These are phyloP conservation scores for Solanum chacoense DNA, from an alignment of 305 asterid species.

Conservation along the genomic window DNA sequence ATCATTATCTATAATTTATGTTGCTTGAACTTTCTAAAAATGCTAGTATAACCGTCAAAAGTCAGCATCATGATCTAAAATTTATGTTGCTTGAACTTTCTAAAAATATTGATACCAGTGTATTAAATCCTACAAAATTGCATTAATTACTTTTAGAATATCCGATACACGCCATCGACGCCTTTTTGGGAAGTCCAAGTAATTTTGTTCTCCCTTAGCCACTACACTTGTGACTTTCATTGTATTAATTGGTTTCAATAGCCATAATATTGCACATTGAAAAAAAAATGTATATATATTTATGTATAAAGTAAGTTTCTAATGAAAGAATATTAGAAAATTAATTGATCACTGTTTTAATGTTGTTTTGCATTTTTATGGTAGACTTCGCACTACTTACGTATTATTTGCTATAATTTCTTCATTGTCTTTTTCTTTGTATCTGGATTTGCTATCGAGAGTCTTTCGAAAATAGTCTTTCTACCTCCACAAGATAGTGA, in stretches of 20 bases:
- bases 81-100: background rate
- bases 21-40: background rate
- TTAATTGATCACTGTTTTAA: background rate
- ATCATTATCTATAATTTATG: too few species aligned
- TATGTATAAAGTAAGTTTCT: background rate
- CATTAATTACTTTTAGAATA: background rate
- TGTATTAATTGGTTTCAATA: background rate
- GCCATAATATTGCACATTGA: background rate
- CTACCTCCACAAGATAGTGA: too few species aligned
- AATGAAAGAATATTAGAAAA: background rate
- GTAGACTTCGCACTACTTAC: fast-evolving
- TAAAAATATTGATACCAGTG: background rate
- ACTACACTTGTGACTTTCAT: background rate
- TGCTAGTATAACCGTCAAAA: background rate
- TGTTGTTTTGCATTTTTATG: background rate
- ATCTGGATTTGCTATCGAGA: too few species aligned
- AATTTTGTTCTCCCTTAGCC: background rate
- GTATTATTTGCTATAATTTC: background rate
- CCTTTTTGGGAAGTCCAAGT: background rate
- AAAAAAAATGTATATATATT: background rate
- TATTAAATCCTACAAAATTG: background rate
- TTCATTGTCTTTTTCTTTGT: too few species aligned
- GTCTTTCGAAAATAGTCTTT: background rate
- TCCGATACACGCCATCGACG: fast-evolving
- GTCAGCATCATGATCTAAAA: background rate